Conservation (phyloP, 139 green algal species). For the Picochlorum sp. region DNA sequence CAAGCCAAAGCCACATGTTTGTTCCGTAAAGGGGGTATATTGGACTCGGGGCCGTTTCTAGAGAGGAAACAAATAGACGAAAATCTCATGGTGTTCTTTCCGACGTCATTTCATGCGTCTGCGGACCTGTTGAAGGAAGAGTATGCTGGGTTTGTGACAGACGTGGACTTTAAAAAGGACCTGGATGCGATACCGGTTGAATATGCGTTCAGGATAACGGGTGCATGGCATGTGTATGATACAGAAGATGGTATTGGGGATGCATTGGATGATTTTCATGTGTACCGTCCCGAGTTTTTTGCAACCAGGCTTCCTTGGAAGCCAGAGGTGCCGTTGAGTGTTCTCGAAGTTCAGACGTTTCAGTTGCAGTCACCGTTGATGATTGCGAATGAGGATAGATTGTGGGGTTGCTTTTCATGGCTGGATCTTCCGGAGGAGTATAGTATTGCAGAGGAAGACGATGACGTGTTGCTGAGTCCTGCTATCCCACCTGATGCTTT, state of each 20-base stretch:
- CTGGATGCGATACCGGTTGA: constrained; percentile 14
- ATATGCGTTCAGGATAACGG: constrained; percentile 26
- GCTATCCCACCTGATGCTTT: constrained; percentile 9
- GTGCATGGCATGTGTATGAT: constrained; percentile 47
- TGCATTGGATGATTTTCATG: constrained; percentile 34
- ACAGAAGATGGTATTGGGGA: constrained; percentile 14
- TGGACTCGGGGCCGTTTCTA: constrained; percentile 28
- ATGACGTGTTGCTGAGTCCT: not conserved
- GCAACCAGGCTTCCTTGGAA: constrained; percentile 45
- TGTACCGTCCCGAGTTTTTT: constrained; percentile 40
- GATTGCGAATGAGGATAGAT: constrained; percentile 16
- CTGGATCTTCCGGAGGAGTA: not conserved
- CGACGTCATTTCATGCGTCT: constrained; percentile 51
- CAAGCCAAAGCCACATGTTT: constrained; percentile 34
- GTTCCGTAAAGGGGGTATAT: constrained; percentile 64
- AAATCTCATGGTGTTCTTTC: constrained; percentile 40
- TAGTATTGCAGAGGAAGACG: not conserved
- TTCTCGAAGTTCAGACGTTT: constrained; percentile 48
- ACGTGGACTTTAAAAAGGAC: constrained; percentile 20
- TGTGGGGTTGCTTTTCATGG: constrained; percentile 57
- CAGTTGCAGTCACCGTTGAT: constrained; percentile 27
- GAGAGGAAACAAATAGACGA: constrained; percentile 25
- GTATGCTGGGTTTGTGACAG: constrained; percentile 20
- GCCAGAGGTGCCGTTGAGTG: constrained; percentile 42
- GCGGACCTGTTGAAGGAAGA: constrained; percentile 39